A percentile compares a stretch with the other conserved stretches of the same genome.
Evolutionary conservation across 805 yeast genomes (phyloP).

Genomic region (Hanseniaspora singularis): DNA sequence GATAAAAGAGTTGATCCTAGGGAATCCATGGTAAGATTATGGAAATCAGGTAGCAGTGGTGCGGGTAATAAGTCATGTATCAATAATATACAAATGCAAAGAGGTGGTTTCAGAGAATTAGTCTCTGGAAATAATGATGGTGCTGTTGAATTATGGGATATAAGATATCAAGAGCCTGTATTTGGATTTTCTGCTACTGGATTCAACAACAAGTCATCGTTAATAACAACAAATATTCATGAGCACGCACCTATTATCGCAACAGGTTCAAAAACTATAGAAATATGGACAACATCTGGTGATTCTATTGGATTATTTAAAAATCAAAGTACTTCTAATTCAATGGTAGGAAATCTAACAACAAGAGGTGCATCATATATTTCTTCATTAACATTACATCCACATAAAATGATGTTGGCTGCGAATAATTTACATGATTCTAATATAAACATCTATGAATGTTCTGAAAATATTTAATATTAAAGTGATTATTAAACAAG

Average conservation of each 20-base stretch:
- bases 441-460: conserved; percentile 49
- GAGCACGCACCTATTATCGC: conserved; percentile 95
- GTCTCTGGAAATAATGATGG: conserved; percentile 79
- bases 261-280: conserved; percentile 69
- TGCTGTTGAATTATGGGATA: conserved; percentile 79
- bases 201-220: conserved; percentile 20
- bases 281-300: conserved; percentile 79
- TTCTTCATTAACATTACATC: conserved; percentile 67
- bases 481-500: not conserved
- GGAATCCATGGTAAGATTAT: conserved; percentile 71
- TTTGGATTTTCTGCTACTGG: conserved; percentile 34
- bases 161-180: conserved; percentile 62
- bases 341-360: conserved; percentile 22
- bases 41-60: conserved; percentile 41
- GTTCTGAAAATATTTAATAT: conserved; percentile 29
- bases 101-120: conserved; percentile 89
- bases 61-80: conserved; percentile 40
- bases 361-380: conserved; percentile 36
- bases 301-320: conserved; percentile 52
- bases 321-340: conserved; percentile 29
- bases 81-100: conserved; percentile 79
- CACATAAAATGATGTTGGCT: conserved; percentile 89
- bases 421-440: conserved; percentile 71
- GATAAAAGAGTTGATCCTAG: conserved; percentile 78
- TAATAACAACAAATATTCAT: conserved; percentile 69